These are phyloP conservation scores for Fusarium acutatum DNA, from an alignment of 2,329 filamentous ascomycete genomes.

Conservation along the genomic window DNA sequence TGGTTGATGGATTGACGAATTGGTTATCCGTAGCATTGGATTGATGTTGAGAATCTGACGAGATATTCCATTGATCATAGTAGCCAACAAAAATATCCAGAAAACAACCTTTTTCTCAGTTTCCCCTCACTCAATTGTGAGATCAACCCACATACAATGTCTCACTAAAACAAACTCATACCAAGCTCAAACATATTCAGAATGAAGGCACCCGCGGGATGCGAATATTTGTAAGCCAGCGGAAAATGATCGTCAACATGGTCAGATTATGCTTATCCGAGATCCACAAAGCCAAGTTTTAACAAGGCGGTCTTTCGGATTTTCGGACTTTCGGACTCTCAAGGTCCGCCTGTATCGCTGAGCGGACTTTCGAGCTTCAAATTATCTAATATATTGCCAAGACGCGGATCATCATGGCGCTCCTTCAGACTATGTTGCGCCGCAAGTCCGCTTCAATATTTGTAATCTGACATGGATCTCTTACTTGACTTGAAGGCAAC, in stretches of 20 bases:
- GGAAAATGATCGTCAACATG: not conserved
- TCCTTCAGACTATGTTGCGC: not conserved
- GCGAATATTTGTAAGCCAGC: constrained; percentile 10
- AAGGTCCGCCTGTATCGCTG: not conserved
- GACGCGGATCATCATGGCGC: not conserved
- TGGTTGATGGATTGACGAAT: not conserved
- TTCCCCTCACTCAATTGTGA: not conserved
- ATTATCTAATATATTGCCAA: not conserved
- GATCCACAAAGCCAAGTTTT: constrained; percentile 2
- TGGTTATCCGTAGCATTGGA: constrained; percentile 5
- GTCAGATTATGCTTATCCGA: constrained; percentile 18
- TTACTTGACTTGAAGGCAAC: not conserved
- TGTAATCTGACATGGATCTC: not conserved
- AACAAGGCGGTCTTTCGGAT: not conserved
- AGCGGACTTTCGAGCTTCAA: not conserved
- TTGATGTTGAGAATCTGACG: no score
- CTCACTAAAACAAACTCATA: not conserved
- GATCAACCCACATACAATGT: not conserved
- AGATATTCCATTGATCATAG: not conserved
- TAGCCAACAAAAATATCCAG: not conserved
- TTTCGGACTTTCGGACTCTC: constrained; percentile 14
- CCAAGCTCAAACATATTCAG: not conserved
- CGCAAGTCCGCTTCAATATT: not conserved
- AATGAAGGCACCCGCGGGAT: not conserved
- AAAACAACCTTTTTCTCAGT: rapidly evolving